Base-by-base conservation (phyloP, 2,329 filamentous ascomycete species). In the Blastomyces silverae region DNA sequence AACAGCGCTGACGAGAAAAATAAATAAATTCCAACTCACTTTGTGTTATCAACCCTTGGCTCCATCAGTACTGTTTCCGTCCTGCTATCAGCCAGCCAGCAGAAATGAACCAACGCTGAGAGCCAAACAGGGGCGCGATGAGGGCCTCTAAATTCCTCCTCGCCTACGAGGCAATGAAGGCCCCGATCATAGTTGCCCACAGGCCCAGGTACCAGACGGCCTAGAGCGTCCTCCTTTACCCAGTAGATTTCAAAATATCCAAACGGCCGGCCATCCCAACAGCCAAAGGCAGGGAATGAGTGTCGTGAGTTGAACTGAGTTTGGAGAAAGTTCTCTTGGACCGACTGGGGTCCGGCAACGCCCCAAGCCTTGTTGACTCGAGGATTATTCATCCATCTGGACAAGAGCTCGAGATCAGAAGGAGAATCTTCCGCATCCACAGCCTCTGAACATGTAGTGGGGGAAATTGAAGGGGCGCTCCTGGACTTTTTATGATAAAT, bases 161-260 rank as follows among this genome's bases (percentile, higher is more conserved):
- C 94, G 0, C 94, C 94, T 3, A 99, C 84, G 50, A 99, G 80
- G 15, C 94, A 86, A 72, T 99, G 94, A 22, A 97, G 79, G 0
- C 94, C 94, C 7, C 94, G 83, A 71, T 97, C 93, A 77, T 89
- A 97, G 71, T 96, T 90, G 8, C 84, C 85, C 0, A 87, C 85
- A 3, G 84, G 83, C 28, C 83, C 83, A 0, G 74, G 87, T 3
- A 95, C 77, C 68, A 91, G 82, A 59, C 82, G 84, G 0, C 90
- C 91, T 0, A 99, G 75, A 0, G 82, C 79, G 72, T 97, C 94
- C 74, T 99, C 94, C 72, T 96, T 96, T 3, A 94, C 91, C 93
- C 94, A 99, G 79, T 99, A 99, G 44, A 99, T 84, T 79, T 99
- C 94, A 74, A 99, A 97, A 75, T 95, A 99, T 0, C 92, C 94